phyloP scores from a whole-genome alignment of 768 basidiomycete genomes.

The Amanita polypyramis region DNA sequence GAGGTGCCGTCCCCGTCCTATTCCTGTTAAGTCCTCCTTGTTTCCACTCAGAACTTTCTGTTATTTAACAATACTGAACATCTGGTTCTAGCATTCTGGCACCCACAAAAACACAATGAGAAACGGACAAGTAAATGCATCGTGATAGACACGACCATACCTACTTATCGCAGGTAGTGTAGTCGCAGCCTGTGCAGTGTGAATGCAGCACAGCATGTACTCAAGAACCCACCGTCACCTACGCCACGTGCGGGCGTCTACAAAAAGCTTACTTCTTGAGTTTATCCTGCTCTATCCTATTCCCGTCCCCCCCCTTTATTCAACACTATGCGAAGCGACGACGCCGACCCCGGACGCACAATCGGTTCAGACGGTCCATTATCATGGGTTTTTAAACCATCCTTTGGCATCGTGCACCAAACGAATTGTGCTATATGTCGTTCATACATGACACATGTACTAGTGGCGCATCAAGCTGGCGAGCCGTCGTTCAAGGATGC shows the following conservation, averaged over 20 bases:
- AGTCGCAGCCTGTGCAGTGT: not conserved
- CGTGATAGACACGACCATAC: not conserved
- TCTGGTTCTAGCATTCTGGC: too few relatives aligned
- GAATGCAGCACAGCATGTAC: not conserved
- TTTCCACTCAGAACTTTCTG: too few relatives aligned
- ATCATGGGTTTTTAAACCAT: not conserved
- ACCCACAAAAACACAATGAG: too few relatives aligned
- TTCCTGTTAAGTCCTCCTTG: too few relatives aligned
- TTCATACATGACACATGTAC: slow-evolving; percentile 1
- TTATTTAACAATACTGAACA: too few relatives aligned
- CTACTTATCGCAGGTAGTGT: not conserved
- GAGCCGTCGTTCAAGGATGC: slow-evolving; percentile 2
- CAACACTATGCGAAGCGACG: not conserved
- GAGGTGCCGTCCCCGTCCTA: too few relatives aligned
- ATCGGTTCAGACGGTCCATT: not conserved
- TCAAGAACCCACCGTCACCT: not conserved
- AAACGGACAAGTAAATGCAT: too few relatives aligned
- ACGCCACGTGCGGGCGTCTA: not conserved
- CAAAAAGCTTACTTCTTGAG: not conserved
- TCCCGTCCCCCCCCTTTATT: not conserved
- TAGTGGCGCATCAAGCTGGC: slow-evolving; percentile 1
- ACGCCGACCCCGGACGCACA: not conserved
- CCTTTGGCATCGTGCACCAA: slow-evolving; percentile 3
- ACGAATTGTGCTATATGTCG: slow-evolving; percentile 4
- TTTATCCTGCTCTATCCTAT: not conserved